These are phyloP conservation scores for Herpetomonas tarakana DNA, from an alignment of 208 protist genomes.

Conservation along the genomic window DNA sequence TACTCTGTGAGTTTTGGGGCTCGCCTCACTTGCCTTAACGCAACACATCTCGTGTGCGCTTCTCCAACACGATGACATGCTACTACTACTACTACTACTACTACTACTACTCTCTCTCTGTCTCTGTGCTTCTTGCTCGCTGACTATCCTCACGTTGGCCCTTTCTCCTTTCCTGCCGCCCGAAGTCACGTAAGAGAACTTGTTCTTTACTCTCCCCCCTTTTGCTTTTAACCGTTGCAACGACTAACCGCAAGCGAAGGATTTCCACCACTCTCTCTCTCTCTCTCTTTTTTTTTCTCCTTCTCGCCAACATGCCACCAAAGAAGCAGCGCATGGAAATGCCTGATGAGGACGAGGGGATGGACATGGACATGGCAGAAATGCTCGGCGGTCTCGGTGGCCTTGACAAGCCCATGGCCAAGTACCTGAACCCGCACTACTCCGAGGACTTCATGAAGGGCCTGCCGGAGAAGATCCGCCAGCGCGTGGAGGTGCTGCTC, in stretches of 20 bases:
- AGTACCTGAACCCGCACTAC: slow-evolving; percentile 77
- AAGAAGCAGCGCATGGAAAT: slow-evolving; percentile 25
- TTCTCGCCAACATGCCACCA: slow-evolving; percentile 34
- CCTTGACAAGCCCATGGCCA: slow-evolving; percentile 26
- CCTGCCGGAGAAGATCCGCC: slow-evolving; percentile 78
- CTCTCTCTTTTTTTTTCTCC: slow-evolving; percentile 4
- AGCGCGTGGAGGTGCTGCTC: slow-evolving; percentile 72
- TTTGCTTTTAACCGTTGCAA: too few relatives aligned
- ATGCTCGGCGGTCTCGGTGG: slow-evolving; percentile 19
- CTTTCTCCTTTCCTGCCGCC: too few relatives aligned
- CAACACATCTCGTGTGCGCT: too few relatives aligned
- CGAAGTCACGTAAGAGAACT: too few relatives aligned
- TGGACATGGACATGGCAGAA: slow-evolving; percentile 29
- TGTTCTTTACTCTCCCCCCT: too few relatives aligned
- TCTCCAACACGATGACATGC: too few relatives aligned
- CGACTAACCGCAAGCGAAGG: not conserved
- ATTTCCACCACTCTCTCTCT: not conserved
- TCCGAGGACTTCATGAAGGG: slow-evolving; percentile 76
- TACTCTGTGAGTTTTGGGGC: too few relatives aligned
- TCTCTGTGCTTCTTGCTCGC: too few relatives aligned
- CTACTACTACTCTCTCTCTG: too few relatives aligned
- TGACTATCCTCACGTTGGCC: too few relatives aligned
- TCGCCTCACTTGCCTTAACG: too few relatives aligned
- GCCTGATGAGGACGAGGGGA: slow-evolving; percentile 31
- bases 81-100: too few relatives aligned